Conservation (phyloP, 352 stramenopile species). For the Phytopythium oedochilum region DNA sequence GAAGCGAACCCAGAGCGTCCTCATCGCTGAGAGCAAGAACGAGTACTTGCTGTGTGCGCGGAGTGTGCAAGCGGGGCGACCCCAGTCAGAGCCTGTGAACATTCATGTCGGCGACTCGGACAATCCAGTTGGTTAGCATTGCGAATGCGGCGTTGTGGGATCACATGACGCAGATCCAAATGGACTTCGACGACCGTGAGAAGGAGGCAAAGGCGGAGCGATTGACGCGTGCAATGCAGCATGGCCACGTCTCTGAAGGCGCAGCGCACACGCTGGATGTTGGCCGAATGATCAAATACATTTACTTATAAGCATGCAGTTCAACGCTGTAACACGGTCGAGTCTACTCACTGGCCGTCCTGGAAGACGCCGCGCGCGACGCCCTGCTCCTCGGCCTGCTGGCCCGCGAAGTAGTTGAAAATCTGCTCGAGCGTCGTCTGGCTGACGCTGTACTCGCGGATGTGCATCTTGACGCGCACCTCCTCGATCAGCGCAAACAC, state of each 20-base stretch:
- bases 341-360: too few relatives aligned
- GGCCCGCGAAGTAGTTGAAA: slow-evolving; percentile 50
- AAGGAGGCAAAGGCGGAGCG: neutral
- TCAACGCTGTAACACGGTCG: too few relatives aligned
- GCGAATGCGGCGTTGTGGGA: neutral
- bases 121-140: neutral
- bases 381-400: neutral
- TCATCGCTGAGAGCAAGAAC: neutral
- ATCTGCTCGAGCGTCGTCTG: slow-evolving; percentile 89
- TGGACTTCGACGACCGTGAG: neutral
- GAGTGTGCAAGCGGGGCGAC: neutral
- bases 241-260: neutral
- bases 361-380: neutral
- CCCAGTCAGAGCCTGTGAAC: neutral
- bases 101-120: neutral
- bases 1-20: neutral
- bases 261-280: neutral
- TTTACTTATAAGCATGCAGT: too few relatives aligned
- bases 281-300: too few relatives aligned
- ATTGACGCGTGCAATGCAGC: neutral
- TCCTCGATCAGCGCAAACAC: neutral
- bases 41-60: neutral
- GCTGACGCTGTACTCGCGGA: slow-evolving; percentile 73
- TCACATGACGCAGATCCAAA: neutral
- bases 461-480: neutral